These are phyloP conservation scores for Yamadazyma diddensiae DNA, from an alignment of 1,139 yeast species.

Conservation along the genomic window DNA sequence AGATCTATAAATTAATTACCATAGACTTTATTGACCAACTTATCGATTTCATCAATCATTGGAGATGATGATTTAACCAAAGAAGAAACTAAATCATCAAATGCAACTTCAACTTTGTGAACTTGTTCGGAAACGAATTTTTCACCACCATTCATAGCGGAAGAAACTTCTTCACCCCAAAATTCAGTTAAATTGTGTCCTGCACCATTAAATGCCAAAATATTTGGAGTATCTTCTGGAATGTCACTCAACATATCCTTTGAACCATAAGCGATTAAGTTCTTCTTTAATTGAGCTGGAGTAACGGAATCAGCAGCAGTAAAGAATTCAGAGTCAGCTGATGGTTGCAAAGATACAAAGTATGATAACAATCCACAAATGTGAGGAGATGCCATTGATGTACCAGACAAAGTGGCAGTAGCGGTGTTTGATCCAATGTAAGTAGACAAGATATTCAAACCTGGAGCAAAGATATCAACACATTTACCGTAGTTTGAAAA, in stretches of 20 bases:
- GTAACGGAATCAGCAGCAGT: constrained; percentile 42
- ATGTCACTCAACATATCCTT: constrained; percentile 41
- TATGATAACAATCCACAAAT: constrained; percentile 41
- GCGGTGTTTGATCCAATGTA: constrained; percentile 37
- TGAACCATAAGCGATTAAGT: constrained; percentile 37
- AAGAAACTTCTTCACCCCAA: constrained; percentile 43
- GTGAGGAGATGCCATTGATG: constrained; percentile 47
- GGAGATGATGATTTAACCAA: constrained; percentile 8
- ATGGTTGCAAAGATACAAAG: constrained; percentile 42
- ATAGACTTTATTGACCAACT: constrained; percentile 11
- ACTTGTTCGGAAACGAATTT: not conserved
- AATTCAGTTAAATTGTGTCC: constrained; percentile 73
- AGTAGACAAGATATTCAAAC: constrained; percentile 39
- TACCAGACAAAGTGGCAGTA: constrained; percentile 37
- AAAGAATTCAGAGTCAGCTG: constrained; percentile 41
- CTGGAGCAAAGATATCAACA: constrained; percentile 47
- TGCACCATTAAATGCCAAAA: constrained; percentile 90
- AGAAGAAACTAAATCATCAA: constrained; percentile 9
- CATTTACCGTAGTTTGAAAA: constrained; percentile 46
- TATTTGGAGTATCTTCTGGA: constrained; percentile 76
- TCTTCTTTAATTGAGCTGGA: constrained; percentile 34
- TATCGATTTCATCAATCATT: constrained; percentile 11
- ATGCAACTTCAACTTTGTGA: constrained; percentile 5
- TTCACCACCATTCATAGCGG: not conserved
- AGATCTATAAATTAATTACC: too few relatives aligned